Percentiles rank a stretch among this genome's conserved stretches.
Conservation (phyloP, 1,284 basidiomycete genomes). For the Tylopilus sp. region DNA sequence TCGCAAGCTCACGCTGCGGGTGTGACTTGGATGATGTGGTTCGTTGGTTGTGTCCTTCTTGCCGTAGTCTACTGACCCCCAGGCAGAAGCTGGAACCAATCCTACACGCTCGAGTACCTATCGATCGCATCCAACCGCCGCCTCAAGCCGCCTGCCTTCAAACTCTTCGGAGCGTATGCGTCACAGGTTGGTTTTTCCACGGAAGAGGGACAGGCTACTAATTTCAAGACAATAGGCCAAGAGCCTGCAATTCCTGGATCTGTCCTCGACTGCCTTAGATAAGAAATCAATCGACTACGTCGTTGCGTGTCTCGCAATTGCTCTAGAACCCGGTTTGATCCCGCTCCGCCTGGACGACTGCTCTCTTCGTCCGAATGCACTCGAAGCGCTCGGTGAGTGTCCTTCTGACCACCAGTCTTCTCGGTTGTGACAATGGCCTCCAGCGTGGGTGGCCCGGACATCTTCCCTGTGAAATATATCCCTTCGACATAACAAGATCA, state of each 20-base stretch:
- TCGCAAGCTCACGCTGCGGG: slow-evolving; percentile 71
- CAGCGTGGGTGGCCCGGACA: slow-evolving; percentile 75
- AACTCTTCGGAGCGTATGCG: slow-evolving; percentile 76
- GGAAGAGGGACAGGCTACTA: not conserved
- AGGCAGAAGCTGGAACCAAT: slow-evolving; percentile 79
- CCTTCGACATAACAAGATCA: slow-evolving; percentile 80
- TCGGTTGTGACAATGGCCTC: slow-evolving; percentile 3
- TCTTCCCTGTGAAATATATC: slow-evolving; percentile 85
- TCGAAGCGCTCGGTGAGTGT: slow-evolving; percentile 72
- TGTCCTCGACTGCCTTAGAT: slow-evolving; percentile 85
- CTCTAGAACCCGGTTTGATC: slow-evolving; percentile 57
- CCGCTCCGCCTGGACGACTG: slow-evolving; percentile 84
- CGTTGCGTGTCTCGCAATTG: slow-evolving; percentile 58
- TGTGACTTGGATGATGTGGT: slow-evolving; percentile 79
- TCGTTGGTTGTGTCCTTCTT: slow-evolving; percentile 7
- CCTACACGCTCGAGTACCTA: slow-evolving; percentile 81
- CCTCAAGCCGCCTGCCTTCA: slow-evolving; percentile 76
- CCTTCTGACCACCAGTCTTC: not conserved
- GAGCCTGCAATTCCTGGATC: slow-evolving; percentile 76
- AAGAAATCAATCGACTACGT: slow-evolving; percentile 81
- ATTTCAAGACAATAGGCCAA: slow-evolving; percentile 48
- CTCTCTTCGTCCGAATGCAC: slow-evolving; percentile 59
- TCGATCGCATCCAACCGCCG: slow-evolving; percentile 84
- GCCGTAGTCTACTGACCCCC: slow-evolving; percentile 8
- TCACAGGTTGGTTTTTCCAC: slow-evolving; percentile 27